Conservation (phyloP, 192 early-diverging fungal species). For the Rhizophagus sp. region DNA sequence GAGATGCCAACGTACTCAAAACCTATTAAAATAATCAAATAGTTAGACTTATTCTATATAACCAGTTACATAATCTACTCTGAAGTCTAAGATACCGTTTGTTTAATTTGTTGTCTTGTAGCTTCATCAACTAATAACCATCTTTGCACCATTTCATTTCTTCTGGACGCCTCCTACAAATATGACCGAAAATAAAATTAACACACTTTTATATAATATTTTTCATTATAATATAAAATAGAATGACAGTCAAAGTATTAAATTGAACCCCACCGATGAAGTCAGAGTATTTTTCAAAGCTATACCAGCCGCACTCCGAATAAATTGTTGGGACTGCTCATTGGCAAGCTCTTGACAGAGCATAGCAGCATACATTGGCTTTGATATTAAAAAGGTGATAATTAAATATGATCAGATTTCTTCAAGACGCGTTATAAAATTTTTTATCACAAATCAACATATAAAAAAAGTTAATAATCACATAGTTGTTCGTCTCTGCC, state of each 20-base stretch:
- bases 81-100: constrained; percentile 34
- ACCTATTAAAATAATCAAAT: constrained; percentile 39
- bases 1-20: constrained; percentile 54
- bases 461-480: constrained; percentile 43
- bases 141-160: constrained; percentile 36
- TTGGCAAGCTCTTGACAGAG: constrained; percentile 83
- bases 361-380: constrained; percentile 67
- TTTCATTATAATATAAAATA: not conserved
- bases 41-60: constrained; percentile 11
- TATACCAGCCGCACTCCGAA: constrained; percentile 84
- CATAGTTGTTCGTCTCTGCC: constrained; percentile 79
- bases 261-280: constrained; percentile 43
- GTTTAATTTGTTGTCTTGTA: constrained; percentile 71
- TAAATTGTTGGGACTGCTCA: constrained; percentile 61
- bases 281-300: constrained; percentile 91
- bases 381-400: constrained; percentile 29
- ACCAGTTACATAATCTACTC: not conserved
- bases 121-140: constrained; percentile 65
- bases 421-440: constrained; percentile 10
- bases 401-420: not conserved
- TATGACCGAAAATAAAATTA: not conserved
- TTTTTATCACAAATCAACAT: constrained; percentile 6
- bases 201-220: not conserved
- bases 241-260: constrained; percentile 5
- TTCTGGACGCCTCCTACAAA: constrained; percentile 4